Evolutionary conservation across 75 land plant species (phyloP), one percentile per base, ranked within the genome.

Genomic region (Selaginella moellendorffii): DNA sequence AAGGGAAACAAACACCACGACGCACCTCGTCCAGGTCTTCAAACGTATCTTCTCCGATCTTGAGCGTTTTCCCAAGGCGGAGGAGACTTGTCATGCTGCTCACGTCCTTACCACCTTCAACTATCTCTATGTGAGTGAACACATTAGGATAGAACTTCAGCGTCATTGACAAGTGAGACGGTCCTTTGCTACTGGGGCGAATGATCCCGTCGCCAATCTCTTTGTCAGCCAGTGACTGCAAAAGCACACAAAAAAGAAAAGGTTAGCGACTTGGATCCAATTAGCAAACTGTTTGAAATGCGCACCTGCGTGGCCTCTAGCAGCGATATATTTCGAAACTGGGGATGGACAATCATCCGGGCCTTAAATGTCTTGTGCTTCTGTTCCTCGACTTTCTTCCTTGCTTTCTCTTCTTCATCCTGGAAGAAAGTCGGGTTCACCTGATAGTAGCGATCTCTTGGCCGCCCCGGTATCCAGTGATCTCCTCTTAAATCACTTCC

Each of bases 21-120:
- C 46, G 5, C 28, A 88, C 97, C 90, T 92, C 96, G 67, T 92
- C 97, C 36, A 92, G 76, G 74, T 92, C 97, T 65, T 92, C 96
- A 77, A 83, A 92, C 17, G 81, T 79, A 62, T 92, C 97, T 5
- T 85, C 84, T 30, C 84, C 97, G 54, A 92, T 92, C 20, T 76
- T 81, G 20, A 92, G 68, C 18, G 83, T 88, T 64, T 92, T 88
- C 54, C 97, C 97, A 42, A 92, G 79, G 46, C 97, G 81, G 26
- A 92, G 83, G 29, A 85, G 74, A 74, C 96, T 88, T 10, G 90
- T 83, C 26, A 92, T 70, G 67, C 88, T 91, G 31, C 79, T 83
- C 19, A 83, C 76, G 27, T 92, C 97, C 74, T 92, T 92, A 29
- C 85, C 95, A 30, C 85, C 83, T 61, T 92, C 97, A 66, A 74